Evolutionary conservation across 176 grass and related monocot genomes (phyloP).

Genomic region (Areca catechu): DNA sequence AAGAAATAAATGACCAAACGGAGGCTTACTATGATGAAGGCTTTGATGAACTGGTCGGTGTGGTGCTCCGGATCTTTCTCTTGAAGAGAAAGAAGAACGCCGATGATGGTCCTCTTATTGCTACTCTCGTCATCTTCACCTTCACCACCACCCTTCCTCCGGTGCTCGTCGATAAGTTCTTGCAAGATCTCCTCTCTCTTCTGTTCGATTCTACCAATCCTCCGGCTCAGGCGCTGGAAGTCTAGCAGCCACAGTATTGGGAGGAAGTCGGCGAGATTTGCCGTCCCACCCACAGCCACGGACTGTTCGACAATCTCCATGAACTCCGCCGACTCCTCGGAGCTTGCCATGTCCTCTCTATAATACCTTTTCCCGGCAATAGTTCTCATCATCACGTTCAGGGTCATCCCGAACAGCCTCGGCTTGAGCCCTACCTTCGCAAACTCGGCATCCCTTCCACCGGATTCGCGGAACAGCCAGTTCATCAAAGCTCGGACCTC

Average conservation of each 20-base stretch:
- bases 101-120: constrained; percentile 13
- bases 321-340: constrained; percentile 21
- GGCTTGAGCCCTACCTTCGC: constrained; percentile 15
- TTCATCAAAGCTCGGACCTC: too few species aligned
- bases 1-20: too few species aligned
- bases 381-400: constrained; percentile 33
- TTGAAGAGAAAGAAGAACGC: constrained; percentile 30
- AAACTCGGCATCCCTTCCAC: not conserved
- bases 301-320: constrained; percentile 16
- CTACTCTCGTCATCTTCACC: not conserved
- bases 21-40: constrained; percentile 20
- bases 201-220: constrained; percentile 5
- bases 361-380: constrained; percentile 34
- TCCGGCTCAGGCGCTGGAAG: constrained; percentile 13
- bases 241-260: constrained; percentile 6
- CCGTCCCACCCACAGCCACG: constrained; percentile 24
- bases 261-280: constrained; percentile 40
- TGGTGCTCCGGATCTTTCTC: constrained; percentile 24
- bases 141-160: not conserved
- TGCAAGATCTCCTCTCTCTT: constrained; percentile 21
- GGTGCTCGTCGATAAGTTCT: constrained; percentile 35
- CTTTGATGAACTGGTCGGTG: constrained; percentile 35
- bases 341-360: not conserved
- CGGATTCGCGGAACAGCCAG: too few species aligned
- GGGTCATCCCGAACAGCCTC: constrained; percentile 26